phyloP scores from a whole-genome alignment of 2,329 filamentous ascomycete genomes.

The Atkinsonella hypoxylon region DNA sequence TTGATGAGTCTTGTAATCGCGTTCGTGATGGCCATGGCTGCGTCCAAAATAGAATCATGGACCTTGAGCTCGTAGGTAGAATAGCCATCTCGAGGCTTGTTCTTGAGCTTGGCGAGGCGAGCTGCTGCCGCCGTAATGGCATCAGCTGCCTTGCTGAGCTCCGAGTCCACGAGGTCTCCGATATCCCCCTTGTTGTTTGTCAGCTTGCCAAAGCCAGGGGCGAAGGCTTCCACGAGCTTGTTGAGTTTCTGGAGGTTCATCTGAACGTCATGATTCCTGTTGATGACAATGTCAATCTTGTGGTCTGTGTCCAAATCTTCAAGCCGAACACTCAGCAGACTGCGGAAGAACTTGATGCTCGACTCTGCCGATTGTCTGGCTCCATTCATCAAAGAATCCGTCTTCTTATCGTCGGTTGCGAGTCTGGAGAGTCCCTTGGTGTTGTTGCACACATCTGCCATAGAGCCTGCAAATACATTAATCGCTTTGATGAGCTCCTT shows the following conservation, averaged over 20 bases:
- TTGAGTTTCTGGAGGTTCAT: slow-evolving; percentile 87
- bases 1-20: slow-evolving; percentile 92
- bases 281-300: slow-evolving; percentile 95
- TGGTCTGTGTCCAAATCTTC: slow-evolving; percentile 82
- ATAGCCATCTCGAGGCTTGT: slow-evolving; percentile 91
- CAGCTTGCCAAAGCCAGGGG: slow-evolving; percentile 76
- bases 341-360: slow-evolving; percentile 89
- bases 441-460: slow-evolving; percentile 90
- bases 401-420: slow-evolving; percentile 90
- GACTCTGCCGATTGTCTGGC: slow-evolving; percentile 76
- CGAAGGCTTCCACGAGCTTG: slow-evolving; percentile 84
- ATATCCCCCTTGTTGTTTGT: slow-evolving; percentile 71
- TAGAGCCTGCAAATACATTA: slow-evolving; percentile 77
- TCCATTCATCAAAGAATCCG: slow-evolving; percentile 70
- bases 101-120: slow-evolving; percentile 81
- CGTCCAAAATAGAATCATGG: slow-evolving; percentile 87
- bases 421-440: slow-evolving; percentile 90
- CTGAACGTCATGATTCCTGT: slow-evolving; percentile 92
- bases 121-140: slow-evolving; percentile 89
- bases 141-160: slow-evolving; percentile 86
- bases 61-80: slow-evolving; percentile 94
- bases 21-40: slow-evolving; percentile 83
- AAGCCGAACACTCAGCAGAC: slow-evolving; percentile 83
- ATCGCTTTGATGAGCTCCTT: slow-evolving; percentile 88
- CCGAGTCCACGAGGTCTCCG: slow-evolving; percentile 82